phyloP scores from a whole-genome alignment of 352 stramenopile species.

The Phytopythium montanum region DNA sequence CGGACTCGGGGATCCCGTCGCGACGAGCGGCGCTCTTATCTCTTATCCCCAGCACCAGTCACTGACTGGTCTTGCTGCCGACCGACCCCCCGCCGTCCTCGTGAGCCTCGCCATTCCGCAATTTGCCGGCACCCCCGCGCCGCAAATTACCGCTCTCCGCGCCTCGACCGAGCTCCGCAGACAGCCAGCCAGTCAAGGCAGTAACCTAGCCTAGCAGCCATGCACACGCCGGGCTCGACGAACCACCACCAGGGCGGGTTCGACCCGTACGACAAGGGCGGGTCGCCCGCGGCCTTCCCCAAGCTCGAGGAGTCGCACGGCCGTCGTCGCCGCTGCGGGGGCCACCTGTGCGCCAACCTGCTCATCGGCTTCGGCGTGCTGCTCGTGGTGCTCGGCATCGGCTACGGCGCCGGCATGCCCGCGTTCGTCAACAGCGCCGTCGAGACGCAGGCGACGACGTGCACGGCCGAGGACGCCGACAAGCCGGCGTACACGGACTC shows the following conservation, averaged over 20 bases:
- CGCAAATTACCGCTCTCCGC: not conserved
- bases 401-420: constrained; percentile 52
- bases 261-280: constrained; percentile 11
- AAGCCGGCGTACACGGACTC: constrained; percentile 45
- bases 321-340: constrained; percentile 27
- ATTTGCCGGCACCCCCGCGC: not conserved
- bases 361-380: constrained; percentile 34
- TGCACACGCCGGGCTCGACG: constrained; percentile 19
- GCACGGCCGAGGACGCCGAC: constrained; percentile 28
- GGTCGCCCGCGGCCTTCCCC: constrained; percentile 19
- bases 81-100: not conserved
- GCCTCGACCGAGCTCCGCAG: not conserved
- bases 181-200: too few relatives aligned
- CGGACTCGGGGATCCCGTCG: not conserved
- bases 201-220: too few relatives aligned
- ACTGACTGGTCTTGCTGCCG: too few relatives aligned
- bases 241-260: constrained; percentile 12
- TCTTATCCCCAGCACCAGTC: not conserved
- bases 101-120: constrained; percentile 1
- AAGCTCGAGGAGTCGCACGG: constrained; percentile 20
- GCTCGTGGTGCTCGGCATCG: constrained; percentile 38
- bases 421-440: constrained; percentile 49
- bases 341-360: constrained; percentile 22
- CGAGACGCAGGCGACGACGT: constrained; percentile 30
- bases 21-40: not conserved